Evolutionary conservation across 176 grass and related monocot species (phyloP).

Genomic region (Zoysia japonica): DNA sequence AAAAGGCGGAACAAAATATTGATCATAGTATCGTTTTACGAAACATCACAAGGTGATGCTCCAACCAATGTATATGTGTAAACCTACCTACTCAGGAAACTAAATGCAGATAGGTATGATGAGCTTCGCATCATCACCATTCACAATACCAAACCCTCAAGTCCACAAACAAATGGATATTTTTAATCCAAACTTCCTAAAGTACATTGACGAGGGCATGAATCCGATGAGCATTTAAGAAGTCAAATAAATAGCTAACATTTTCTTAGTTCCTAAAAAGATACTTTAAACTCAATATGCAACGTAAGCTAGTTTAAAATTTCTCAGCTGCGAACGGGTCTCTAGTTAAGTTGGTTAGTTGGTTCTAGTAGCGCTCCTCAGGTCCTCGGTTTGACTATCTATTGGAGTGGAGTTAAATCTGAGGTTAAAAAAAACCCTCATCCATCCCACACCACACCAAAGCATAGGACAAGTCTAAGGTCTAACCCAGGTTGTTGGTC

Average conservation of each 20-base stretch:
- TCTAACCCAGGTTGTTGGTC: too few relatives aligned
- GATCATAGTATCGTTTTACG: not conserved
- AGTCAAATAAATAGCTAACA: not conserved
- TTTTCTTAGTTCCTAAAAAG: not conserved
- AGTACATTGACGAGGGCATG: not conserved
- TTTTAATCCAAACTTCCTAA: slow-evolving; percentile 25
- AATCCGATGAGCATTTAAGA: not conserved
- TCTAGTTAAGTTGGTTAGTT: too few relatives aligned
- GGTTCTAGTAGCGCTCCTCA: too few relatives aligned
- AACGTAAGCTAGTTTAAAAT: not conserved
- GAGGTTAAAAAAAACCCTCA: too few relatives aligned
- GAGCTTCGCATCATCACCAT: not conserved
- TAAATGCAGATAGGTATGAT: slow-evolving; percentile 10
- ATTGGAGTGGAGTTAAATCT: too few relatives aligned
- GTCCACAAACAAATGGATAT: slow-evolving; percentile 18
- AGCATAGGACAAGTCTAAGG: too few relatives aligned
- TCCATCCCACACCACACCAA: too few relatives aligned
- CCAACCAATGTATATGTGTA: not conserved
- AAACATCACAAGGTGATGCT: not conserved
- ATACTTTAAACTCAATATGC: not conserved
- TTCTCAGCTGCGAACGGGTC: not conserved
- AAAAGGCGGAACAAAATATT: slow-evolving; percentile 14
- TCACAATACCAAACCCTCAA: not conserved
- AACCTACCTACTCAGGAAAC: not conserved
- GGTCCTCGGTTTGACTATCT: too few relatives aligned